Evolutionary conservation across 179 eudicot species (phyloP).

Genomic region (Nepenthes alata): DNA sequence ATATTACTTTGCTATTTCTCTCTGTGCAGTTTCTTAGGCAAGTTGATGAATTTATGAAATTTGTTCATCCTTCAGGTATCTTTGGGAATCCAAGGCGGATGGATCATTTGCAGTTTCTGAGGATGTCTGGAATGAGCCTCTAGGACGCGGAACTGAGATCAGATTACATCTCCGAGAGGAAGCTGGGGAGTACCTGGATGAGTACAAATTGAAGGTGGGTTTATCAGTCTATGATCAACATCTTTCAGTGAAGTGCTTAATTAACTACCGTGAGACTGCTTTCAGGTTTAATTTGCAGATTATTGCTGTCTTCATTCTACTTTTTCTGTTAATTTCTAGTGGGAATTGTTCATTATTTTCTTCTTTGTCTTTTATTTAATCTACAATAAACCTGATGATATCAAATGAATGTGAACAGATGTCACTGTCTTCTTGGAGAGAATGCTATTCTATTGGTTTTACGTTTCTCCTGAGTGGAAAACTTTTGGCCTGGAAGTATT

Average conservation of each 20-base stretch:
- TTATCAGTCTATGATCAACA: background rate
- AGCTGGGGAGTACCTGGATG: slow-evolving; percentile 89
- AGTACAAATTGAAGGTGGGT: slow-evolving; percentile 72
- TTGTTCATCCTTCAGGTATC: slow-evolving; percentile 43
- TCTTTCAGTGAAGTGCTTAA: background rate
- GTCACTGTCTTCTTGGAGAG: too few relatives aligned
- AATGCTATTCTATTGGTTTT: too few relatives aligned
- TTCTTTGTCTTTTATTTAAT: too few relatives aligned
- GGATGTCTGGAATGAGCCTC: slow-evolving; percentile 95
- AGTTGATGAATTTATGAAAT: background rate
- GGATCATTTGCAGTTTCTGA: slow-evolving; percentile 97
- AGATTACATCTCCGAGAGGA: slow-evolving; percentile 93
- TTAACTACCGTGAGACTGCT: background rate
- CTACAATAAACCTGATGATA: too few relatives aligned
- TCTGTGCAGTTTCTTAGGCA: background rate
- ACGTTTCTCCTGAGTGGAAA: too few relatives aligned
- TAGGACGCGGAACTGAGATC: slow-evolving; percentile 98
- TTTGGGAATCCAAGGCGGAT: slow-evolving; percentile 99
- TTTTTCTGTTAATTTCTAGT: background rate
- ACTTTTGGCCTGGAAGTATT: too few relatives aligned
- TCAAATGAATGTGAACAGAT: too few relatives aligned
- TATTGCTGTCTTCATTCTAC: background rate
- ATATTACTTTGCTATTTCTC: background rate
- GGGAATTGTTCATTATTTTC: too few relatives aligned
- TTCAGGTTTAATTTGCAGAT: background rate